Evolutionary conservation across 768 basidiomycete species (phyloP), one percentile per base, ranked within the genome.

Genomic region (Tulasnella sp.): DNA sequence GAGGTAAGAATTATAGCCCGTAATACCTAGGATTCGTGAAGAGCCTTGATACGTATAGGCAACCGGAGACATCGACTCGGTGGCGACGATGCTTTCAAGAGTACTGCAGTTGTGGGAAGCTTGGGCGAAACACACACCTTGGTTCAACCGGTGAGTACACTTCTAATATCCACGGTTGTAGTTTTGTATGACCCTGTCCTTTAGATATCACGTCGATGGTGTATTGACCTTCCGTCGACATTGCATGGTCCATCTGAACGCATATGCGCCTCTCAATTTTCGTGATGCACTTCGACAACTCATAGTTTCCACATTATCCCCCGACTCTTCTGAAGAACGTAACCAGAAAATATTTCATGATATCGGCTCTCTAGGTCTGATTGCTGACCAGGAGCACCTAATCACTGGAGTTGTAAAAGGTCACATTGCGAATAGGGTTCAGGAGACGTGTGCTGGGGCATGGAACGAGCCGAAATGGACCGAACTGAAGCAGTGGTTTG

Each of bases 331-430:
- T 5, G 82, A 83, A 60, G 67, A 68, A 0, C 74, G 89, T 8
- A 74, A 81, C 53, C 69, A 74, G 1, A 68, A 72, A 1, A 79
- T 81, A 0, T 71, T 84, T 33, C 56, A 64, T 24, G 66, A 77
- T 1, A 78, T 86, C 54, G 82, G 82, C 49, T 66, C 67, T 1
- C 73, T 93, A 0, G 85, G 84, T 3, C 68, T 93, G 7, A 70
- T 85, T 24, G 83, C 87, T 55, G 79, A 87, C 25, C 89, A 83
- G 60, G 89, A 92, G 60, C 75, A 78, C 5, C 74, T 90, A 52
- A 77, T 96, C 25, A 78, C 39, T 10, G 16, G 27, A 13, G 44
- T 34, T 13, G 39, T 56, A 22, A 55, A 54, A 33, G 52, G 37
- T 28, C 37, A 45, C 25, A 54, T 48, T 31, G 54, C 84, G 16